These are phyloP conservation scores for Tetrahymena elliotti DNA, from an alignment of 73 alveolate genomes.

Conservation along the genomic window DNA sequence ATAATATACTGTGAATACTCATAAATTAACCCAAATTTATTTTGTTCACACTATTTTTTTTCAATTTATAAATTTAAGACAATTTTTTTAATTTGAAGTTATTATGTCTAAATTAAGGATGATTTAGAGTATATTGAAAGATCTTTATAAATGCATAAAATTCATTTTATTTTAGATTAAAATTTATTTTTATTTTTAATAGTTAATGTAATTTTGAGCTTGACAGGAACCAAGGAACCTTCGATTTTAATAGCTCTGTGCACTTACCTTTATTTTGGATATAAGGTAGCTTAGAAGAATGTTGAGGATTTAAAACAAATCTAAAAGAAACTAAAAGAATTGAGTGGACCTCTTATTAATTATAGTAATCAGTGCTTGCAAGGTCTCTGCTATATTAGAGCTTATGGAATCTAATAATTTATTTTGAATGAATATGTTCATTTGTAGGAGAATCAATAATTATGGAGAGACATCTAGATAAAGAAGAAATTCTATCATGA, in stretches of 20 bases:
- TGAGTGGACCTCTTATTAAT: background rate
- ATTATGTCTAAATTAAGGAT: no score
- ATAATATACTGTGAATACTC: no score
- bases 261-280: background rate
- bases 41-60: no score
- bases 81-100: no score
- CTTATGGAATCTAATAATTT: background rate
- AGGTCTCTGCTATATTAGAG: background rate
- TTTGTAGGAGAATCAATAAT: background rate
- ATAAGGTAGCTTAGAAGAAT: background rate
- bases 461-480: background rate
- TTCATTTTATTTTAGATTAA: no score
- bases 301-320: background rate
- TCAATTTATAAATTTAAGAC: no score
- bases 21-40: no score
- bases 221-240: background rate
- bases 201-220: background rate
- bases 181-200: background rate
- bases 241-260: background rate
- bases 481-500: background rate
- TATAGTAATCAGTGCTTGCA: background rate
- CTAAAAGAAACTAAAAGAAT: background rate
- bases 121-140: no score
- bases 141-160: no score
- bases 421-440: background rate